Evolutionary conservation across 805 yeast genomes (phyloP), one percentile per base, ranked within the genome.

Genomic region (Danielozyma ontarioensis): DNA sequence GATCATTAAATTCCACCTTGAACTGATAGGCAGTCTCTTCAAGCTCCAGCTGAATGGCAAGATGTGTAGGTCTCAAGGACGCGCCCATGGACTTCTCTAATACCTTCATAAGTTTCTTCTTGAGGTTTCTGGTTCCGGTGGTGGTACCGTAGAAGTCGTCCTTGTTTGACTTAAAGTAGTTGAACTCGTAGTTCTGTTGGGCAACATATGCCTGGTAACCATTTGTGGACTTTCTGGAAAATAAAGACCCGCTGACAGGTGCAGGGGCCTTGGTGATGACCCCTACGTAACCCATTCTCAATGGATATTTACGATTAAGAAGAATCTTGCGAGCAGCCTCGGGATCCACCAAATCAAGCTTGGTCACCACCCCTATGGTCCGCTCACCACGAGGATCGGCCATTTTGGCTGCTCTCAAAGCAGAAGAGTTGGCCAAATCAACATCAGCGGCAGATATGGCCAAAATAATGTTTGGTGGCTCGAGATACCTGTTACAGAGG

Each of bases 371-470:
- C 33, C 99, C 99, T 40, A 93, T 83, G 0, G 98, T 93, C 55
- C 99, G 74, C 52, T 86, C 90, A 30, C 99, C 98, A 29, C 77
- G 70, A 13, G 98, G 98, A 56, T 93, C 99, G 0, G 93, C 89
- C 12, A 69, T 40, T 43, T 89, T 81, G 5, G 96, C 83, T 0
- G 98, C 97, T 36, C 95, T 69, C 37, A 93, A 72, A 0, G 98
- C 97, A 1, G 96, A 76, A 21, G 97, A 87, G 57, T 93, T 93
- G 1, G 98, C 98, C 48, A 93, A 67, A 65, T 93, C 99, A 2
- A 93, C 99, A 59, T 93, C 97, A 0, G 98, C 98, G 0, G 98
- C 87, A 8, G 96, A 86, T 17, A 94, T 93, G 0, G 98, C 98
- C 47, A 93, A 68, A 26, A 93, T 93, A 32, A 93, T 86, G 52